Evolutionary conservation across 2,329 filamentous ascomycete genomes (phyloP).

Genomic region (Ciborinia camelliae): DNA sequence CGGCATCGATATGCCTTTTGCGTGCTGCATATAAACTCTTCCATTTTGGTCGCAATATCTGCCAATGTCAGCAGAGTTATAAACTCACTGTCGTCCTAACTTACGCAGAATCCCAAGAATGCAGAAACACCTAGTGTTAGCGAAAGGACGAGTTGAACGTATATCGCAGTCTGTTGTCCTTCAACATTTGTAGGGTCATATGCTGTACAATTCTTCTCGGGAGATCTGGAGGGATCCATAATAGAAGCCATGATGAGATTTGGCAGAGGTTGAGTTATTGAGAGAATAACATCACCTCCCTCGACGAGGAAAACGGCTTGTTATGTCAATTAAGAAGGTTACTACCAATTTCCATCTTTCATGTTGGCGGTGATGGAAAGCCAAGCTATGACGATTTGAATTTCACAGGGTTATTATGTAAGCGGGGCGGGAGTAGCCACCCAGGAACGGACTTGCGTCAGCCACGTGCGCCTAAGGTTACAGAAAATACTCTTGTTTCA

Average conservation of each 20-base stretch:
- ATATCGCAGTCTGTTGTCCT: slow-evolving; percentile 31
- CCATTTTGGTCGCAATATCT: slow-evolving; percentile 90
- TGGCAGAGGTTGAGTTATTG: neutral
- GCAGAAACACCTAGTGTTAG: slow-evolving; percentile 65
- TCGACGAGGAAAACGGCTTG: slow-evolving; percentile 1
- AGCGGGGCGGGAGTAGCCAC: neutral
- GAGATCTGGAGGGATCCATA: slow-evolving; percentile 21
- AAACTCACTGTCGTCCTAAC: slow-evolving; percentile 32
- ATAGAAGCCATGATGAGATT: slow-evolving; percentile 15
- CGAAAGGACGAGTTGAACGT: slow-evolving; percentile 70
- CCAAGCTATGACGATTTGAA: slow-evolving; percentile 10
- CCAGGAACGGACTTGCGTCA: neutral
- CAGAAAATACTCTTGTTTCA: too few species aligned
- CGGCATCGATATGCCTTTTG: slow-evolving; percentile 65
- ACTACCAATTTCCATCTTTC: slow-evolving; percentile 6
- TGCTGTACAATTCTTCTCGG: slow-evolving; percentile 28
- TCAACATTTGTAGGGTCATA: slow-evolving; percentile 33
- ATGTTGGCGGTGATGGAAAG: neutral
- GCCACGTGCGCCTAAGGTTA: neutral
- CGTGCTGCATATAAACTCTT: slow-evolving; percentile 84
- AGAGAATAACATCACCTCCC: slow-evolving; percentile 9
- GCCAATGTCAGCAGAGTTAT: slow-evolving; percentile 33
- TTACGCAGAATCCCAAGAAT: slow-evolving; percentile 73
- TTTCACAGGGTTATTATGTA: neutral
- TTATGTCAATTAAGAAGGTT: neutral